Conservation (phyloP, 306 rosid species). For the Vigna reflexopilosa region DNA sequence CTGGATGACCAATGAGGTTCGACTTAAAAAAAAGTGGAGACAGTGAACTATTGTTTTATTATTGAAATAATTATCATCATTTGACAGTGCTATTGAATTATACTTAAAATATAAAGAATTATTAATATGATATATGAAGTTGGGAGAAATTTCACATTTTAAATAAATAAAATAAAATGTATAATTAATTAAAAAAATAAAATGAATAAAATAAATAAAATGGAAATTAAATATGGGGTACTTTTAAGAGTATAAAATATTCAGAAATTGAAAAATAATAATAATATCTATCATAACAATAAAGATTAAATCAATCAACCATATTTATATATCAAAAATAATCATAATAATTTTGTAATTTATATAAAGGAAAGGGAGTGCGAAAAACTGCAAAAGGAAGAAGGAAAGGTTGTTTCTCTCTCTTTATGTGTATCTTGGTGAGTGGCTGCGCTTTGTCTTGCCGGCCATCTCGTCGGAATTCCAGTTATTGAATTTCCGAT, state of each 20-base stretch:
- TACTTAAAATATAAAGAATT: no score
- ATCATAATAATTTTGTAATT: background rate
- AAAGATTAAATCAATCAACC: no score
- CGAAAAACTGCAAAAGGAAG: background rate
- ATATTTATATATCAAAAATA: no score
- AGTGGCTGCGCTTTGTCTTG: background rate
- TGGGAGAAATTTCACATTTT: no score
- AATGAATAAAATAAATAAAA: no score
- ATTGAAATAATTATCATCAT: background rate
- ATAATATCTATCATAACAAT: no score
- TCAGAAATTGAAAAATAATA: background rate
- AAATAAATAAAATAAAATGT: no score
- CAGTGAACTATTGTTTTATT: background rate
- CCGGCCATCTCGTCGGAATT: slow-evolving; percentile 47
- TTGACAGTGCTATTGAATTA: no score
- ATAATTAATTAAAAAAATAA: no score
- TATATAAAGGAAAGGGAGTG: slow-evolving; percentile 6
- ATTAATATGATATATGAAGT: no score
- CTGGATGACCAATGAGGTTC: background rate
- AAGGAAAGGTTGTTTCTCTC: slow-evolving; percentile 25
- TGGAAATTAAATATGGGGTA: no score
- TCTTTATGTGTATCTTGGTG: background rate
- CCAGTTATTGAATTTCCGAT: slow-evolving; percentile 42
- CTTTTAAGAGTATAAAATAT: no score
- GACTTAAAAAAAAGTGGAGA: background rate